Evolutionary conservation across 176 grass and related monocot species (phyloP), one percentile per base, ranked within the genome.

Genomic region (Musa itinerans): DNA sequence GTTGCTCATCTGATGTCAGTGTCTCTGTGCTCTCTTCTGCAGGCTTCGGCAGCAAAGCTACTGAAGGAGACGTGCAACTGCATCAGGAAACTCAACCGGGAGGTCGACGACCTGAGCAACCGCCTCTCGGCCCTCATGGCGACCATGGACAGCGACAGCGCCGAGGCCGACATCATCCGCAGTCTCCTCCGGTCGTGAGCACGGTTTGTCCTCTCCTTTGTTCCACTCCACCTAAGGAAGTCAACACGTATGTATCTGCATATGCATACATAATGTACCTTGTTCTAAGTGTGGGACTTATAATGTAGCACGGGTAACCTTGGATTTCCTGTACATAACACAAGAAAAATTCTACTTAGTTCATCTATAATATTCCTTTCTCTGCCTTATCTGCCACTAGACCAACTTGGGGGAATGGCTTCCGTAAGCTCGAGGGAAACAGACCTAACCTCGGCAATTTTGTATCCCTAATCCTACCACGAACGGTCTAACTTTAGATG

Each of bases 21-120:
- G 72, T 13, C 11, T 20, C 17, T 49, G 13, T 34, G 16, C 10
- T 62, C 25, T 50, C 25, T 50, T 9, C 29, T 65, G 80, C 83
- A 88, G 86, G 81, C 72, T 52, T 92, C 89, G 61, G 80, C 86
- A 78, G 69, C 86, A 67, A 92, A 88, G 76, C 69, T 92, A 63
- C 86, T 92, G 61, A 88, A 88, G 86, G 86, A 92, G 81, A 92
- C 89, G 10, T 88, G 89, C 86, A 88, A 69, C 81, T 88, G 88
- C 83, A 92, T 92, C 86, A 92, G 86, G 83, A 92, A 80, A 78
- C 86, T 92, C 12, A 81, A 88, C 81, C 78, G 86, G 70, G 89
- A 92, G 21, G 89, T 92, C 7, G 86, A 92, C 81, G 86, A 88
- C 75, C 89, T 92, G 8, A 86, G 83, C 81, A 83, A 88, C 61